phyloP scores from a whole-genome alignment of 1,139 yeast genomes.

The Schwanniomyces etchellsii region DNA sequence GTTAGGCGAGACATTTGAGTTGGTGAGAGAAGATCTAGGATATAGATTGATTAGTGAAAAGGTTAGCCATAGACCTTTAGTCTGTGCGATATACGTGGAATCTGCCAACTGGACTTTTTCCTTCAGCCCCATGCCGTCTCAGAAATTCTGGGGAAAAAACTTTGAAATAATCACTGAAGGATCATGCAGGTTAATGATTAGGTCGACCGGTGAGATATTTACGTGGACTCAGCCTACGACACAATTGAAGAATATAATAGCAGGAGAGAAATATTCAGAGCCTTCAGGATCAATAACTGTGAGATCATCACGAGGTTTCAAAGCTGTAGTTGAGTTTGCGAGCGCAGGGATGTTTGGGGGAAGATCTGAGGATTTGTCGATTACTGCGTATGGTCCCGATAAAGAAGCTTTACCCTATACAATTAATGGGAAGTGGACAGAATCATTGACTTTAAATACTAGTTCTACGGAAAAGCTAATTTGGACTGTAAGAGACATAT shows the following conservation, averaged over 20 bases:
- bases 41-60: slow-evolving; percentile 71
- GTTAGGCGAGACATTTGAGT: slow-evolving; percentile 81
- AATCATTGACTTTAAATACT: slow-evolving; percentile 42
- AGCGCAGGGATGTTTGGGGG: slow-evolving; percentile 76
- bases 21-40: slow-evolving; percentile 73
- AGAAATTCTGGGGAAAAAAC: slow-evolving; percentile 94
- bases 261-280: slow-evolving; percentile 94
- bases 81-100: slow-evolving; percentile 77
- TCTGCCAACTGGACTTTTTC: slow-evolving; percentile 69
- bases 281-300: slow-evolving; percentile 70
- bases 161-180: slow-evolving; percentile 81
- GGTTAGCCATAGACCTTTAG: slow-evolving; percentile 76
- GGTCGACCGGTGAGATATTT: slow-evolving; percentile 62
- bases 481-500: slow-evolving; percentile 65
- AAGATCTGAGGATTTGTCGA: slow-evolving; percentile 71
- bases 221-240: slow-evolving; percentile 83
- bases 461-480: slow-evolving; percentile 39
- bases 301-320: slow-evolving; percentile 60
- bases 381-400: slow-evolving; percentile 43
- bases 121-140: slow-evolving; percentile 74
- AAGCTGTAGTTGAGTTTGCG: slow-evolving; percentile 70
- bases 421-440: slow-evolving; percentile 76
- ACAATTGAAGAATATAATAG: slow-evolving; percentile 76
- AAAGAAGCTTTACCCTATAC: slow-evolving; percentile 35
- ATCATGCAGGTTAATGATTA: slow-evolving; percentile 48